These are phyloP conservation scores for Cercospora sesami DNA, from an alignment of 2,329 filamentous ascomycete species.

Conservation along the genomic window DNA sequence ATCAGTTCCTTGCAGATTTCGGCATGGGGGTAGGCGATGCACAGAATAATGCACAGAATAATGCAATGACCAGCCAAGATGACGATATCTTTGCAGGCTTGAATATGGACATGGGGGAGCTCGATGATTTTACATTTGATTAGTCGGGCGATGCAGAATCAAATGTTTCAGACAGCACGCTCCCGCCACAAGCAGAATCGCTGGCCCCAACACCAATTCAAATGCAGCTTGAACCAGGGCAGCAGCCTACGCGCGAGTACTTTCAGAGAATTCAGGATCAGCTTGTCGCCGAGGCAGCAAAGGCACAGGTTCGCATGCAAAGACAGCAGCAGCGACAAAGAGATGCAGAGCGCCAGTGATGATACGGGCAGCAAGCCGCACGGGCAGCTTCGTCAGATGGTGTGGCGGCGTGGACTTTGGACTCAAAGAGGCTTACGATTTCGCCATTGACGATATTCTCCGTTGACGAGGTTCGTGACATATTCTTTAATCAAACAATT, in stretches of 20 bases:
- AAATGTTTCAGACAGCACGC: not conserved
- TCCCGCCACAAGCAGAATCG: not conserved
- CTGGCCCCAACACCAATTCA: not conserved
- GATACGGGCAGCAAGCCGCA: not conserved
- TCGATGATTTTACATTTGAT: slow-evolving; percentile 39
- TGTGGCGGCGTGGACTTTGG: not conserved
- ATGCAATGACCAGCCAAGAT: slow-evolving; percentile 37
- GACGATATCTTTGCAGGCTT: slow-evolving; percentile 48
- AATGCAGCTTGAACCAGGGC: not conserved
- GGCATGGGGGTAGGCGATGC: slow-evolving; percentile 22
- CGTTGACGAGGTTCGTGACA: not conserved
- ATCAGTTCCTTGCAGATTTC: slow-evolving; percentile 19
- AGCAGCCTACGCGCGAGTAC: not conserved
- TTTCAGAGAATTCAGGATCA: not conserved
- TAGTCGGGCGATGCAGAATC: slow-evolving; percentile 2
- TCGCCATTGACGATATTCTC: not conserved
- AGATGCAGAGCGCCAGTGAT: not conserved
- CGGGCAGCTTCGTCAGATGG: not conserved
- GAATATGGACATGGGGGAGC: slow-evolving; percentile 40
- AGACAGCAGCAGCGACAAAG: not conserved
- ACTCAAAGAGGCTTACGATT: not conserved
- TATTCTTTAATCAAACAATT: not conserved
- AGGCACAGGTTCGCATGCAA: not conserved
- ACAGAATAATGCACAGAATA: slow-evolving; percentile 32
- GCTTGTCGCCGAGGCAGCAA: not conserved